Evolutionary conservation across 2,329 filamentous ascomycete genomes (phyloP).

Genomic region (Hirsutella thompsonii): DNA sequence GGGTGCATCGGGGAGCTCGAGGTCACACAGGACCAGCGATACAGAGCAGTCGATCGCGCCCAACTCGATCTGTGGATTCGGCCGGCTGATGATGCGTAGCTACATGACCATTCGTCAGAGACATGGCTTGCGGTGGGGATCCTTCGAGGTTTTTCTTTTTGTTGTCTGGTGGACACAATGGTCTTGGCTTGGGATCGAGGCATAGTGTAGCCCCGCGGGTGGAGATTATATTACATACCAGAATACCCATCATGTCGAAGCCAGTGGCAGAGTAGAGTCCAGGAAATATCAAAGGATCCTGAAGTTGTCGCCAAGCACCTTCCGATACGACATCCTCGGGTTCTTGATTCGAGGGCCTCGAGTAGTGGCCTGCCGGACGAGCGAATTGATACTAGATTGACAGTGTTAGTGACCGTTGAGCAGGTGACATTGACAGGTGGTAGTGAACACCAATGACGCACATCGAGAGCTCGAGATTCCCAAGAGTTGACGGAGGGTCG

Average conservation of each 20-base stretch:
- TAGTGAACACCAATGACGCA: slow-evolving; percentile 9
- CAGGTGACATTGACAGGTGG: neutral
- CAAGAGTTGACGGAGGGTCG: slow-evolving; percentile 18
- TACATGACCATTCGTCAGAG: slow-evolving; percentile 8
- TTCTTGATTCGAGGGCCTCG: neutral
- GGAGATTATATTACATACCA: slow-evolving; percentile 31
- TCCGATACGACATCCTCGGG: neutral
- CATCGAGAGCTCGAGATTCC: slow-evolving; percentile 21
- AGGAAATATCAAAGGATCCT: slow-evolving; percentile 39
- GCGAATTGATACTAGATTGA: slow-evolving; percentile 1
- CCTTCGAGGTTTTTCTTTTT: too few relatives aligned
- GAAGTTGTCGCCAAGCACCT: slow-evolving; percentile 13
- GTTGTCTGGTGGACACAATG: too few relatives aligned
- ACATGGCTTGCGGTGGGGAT: too few relatives aligned
- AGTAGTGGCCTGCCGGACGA: neutral
- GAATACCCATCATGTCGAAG: slow-evolving; percentile 40
- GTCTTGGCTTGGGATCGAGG: too few relatives aligned
- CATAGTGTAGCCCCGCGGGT: too few relatives aligned
- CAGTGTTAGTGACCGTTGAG: neutral
- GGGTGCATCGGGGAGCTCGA: slow-evolving; percentile 58
- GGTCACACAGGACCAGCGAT: slow-evolving; percentile 71
- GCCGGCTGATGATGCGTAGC: slow-evolving; percentile 53
- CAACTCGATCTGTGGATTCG: slow-evolving; percentile 64
- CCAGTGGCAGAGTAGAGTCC: slow-evolving; percentile 42
- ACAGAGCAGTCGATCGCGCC: slow-evolving; percentile 77